These are phyloP conservation scores for Pyrenophora teres DNA, from an alignment of 2,329 filamentous ascomycete species.

Conservation along the genomic window DNA sequence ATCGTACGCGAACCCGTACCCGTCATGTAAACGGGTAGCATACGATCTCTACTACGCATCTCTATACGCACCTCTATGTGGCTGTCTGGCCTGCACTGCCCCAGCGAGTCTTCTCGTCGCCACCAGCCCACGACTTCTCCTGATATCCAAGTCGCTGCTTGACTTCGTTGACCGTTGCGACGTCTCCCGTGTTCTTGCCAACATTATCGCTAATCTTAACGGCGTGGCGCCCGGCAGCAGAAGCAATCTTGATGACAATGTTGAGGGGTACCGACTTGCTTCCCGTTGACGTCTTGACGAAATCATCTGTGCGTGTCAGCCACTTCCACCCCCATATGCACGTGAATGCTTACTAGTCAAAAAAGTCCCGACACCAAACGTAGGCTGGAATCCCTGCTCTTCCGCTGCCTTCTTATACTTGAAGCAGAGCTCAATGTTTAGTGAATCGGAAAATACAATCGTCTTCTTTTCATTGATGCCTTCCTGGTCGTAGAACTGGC, in stretches of 20 bases:
- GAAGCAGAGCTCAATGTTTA: slow-evolving; percentile 88
- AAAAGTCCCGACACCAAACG: slow-evolving; percentile 94
- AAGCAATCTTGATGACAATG: slow-evolving; percentile 96
- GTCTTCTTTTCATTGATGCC: slow-evolving; percentile 81
- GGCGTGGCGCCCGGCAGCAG: slow-evolving; percentile 77
- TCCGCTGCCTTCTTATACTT: slow-evolving; percentile 88
- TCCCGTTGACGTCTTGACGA: slow-evolving; percentile 70
- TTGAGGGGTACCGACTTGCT: slow-evolving; percentile 90
- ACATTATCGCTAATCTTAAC: slow-evolving; percentile 90
- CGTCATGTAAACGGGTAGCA: too few relatives aligned
- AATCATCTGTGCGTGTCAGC: slow-evolving; percentile 68
- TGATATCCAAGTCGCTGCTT: slow-evolving; percentile 86
- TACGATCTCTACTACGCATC: neutral
- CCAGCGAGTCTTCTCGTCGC: slow-evolving; percentile 85
- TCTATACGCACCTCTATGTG: slow-evolving; percentile 9
- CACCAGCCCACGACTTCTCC: slow-evolving; percentile 81
- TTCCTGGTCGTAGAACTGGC: slow-evolving; percentile 76
- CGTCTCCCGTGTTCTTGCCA: slow-evolving; percentile 92
- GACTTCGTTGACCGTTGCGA: slow-evolving; percentile 75
- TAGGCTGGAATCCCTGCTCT: slow-evolving; percentile 77
- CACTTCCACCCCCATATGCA: too few relatives aligned
- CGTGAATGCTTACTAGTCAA: slow-evolving; percentile 68
- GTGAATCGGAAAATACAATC: slow-evolving; percentile 93
- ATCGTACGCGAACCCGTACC: too few relatives aligned
- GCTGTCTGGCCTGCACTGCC: slow-evolving; percentile 53